Conservation (phyloP, 2,329 filamentous ascomycete species). For the Verticillium albo-atrum region DNA sequence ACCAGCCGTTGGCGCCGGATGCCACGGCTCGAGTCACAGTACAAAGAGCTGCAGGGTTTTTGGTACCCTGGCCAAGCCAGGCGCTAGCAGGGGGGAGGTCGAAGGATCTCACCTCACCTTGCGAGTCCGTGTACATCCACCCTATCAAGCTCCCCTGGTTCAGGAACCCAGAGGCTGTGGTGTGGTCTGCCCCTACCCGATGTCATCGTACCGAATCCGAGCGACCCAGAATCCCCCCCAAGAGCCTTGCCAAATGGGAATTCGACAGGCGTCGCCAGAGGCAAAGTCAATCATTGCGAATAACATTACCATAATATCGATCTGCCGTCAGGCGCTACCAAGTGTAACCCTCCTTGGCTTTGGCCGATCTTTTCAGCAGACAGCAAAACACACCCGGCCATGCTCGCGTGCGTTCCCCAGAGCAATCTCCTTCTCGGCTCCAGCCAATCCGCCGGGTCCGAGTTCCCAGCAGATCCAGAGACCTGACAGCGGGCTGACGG, state of each 20-base stretch:
- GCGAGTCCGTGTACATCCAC: no score
- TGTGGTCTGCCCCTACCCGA: not conserved
- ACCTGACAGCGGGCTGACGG: not conserved
- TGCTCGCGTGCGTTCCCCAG: not conserved
- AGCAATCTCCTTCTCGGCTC: not conserved
- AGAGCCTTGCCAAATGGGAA: not conserved
- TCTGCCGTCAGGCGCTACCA: not conserved
- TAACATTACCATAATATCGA: not conserved
- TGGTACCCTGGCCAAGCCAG: not conserved
- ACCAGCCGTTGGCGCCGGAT: not conserved
- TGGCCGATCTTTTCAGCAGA: not conserved
- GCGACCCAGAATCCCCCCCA: not conserved
- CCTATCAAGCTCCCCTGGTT: not conserved
- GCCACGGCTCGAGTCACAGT: slow-evolving; percentile 1
- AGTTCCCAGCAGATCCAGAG: not conserved
- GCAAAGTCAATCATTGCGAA: not conserved
- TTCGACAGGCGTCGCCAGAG: not conserved
- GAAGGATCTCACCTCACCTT: not conserved
- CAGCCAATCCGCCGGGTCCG: not conserved
- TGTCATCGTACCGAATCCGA: not conserved
- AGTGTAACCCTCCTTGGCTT: not conserved
- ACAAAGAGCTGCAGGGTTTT: slow-evolving; percentile 1
- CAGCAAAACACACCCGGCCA: not conserved
- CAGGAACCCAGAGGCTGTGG: not conserved
- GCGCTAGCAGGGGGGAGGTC: not conserved